Base-by-base conservation (phyloP, 2,329 filamentous ascomycete genomes). In the Fusarium albosuccineum region DNA sequence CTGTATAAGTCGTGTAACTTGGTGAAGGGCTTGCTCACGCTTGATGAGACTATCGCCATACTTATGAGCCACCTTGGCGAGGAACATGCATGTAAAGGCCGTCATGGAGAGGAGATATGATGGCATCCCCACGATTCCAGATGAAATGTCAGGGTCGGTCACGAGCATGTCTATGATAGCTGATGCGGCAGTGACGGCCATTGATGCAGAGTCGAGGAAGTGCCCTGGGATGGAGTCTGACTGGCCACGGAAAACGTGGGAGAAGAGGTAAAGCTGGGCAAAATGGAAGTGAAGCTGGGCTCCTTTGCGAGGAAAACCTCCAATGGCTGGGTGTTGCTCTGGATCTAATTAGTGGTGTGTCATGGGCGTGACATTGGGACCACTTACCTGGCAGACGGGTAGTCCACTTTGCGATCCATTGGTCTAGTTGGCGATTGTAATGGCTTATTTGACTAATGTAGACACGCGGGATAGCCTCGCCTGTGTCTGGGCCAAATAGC, bases 401-500 rank as follows among this genome's bases (percentile, higher is more conserved):
- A 0, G 77, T 76, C 79, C 79, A 81, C 4, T 77, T 73, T 0
- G 68, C 68, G 2, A 79, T 67, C 78, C 79, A 81, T n/a, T 77
- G 72, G 7, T 80, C 78, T 1, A 81, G 68, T 33, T 80, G 77
- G 4, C 74, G 71, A 7, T 71, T 66, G 14, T 73, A 77, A 58
- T 74, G 76, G 2, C 60, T 67, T 39, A 78, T 75, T 53, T 88
- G 86, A 9, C 82, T 79, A 30, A 84, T 80, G 57, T 87, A 85
- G 3, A 82, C 80, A 17, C 83, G 78, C 0, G 83, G 83, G 6
- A 89, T 76, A 0, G 82, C 79, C 29, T 85, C 82, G 16, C 85
- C 83, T 0, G 79, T 83, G 50, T 89, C 86, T 1, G 83, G 82
- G 0, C 87, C 86, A 61, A 89, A 89, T 0, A 86, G 61, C 9